Evolutionary conservation across 139 green algal species (phyloP).

Genomic region (Micromonas commoda): DNA sequence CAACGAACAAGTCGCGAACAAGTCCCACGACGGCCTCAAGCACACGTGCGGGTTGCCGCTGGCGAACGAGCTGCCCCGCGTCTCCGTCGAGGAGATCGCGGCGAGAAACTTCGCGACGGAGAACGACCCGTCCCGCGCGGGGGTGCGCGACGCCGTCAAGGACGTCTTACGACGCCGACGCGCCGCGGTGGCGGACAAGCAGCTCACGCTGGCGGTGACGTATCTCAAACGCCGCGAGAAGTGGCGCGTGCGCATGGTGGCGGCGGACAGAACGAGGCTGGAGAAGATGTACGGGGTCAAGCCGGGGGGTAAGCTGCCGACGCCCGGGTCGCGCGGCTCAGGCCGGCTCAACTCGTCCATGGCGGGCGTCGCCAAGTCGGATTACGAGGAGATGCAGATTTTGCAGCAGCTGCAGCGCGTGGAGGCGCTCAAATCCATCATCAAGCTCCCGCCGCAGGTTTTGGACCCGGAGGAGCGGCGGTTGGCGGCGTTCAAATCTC

Average conservation of each 20-base stretch:
- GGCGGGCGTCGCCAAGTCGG: constrained; percentile 28
- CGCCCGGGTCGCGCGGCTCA: too few relatives aligned
- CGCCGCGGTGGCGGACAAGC: neutral
- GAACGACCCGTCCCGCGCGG: neutral
- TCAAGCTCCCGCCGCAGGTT: constrained; percentile 47
- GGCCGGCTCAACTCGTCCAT: neutral
- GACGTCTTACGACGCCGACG: neutral
- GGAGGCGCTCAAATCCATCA: constrained; percentile 61
- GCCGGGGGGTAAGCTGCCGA: neutral
- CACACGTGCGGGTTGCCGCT: constrained; percentile 4
- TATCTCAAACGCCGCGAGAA: constrained; percentile 20
- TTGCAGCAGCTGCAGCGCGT: constrained; percentile 58
- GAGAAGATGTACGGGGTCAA: neutral
- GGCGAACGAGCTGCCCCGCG: neutral
- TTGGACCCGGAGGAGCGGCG: constrained; percentile 46
- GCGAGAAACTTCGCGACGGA: neutral
- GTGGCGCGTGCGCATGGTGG: neutral
- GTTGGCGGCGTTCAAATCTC: constrained; percentile 44
- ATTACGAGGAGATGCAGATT: constrained; percentile 66
- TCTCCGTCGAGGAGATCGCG: constrained; percentile 1
- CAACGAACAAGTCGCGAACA: neutral
- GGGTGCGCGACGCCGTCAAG: neutral
- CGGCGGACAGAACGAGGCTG: neutral
- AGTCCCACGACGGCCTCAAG: neutral
- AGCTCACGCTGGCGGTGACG: neutral